A percentile compares a stretch with the other conserved stretches of the same genome.
phyloP scores from a whole-genome alignment of 1,284 basidiomycete genomes.

The Naganishia sp. region DNA sequence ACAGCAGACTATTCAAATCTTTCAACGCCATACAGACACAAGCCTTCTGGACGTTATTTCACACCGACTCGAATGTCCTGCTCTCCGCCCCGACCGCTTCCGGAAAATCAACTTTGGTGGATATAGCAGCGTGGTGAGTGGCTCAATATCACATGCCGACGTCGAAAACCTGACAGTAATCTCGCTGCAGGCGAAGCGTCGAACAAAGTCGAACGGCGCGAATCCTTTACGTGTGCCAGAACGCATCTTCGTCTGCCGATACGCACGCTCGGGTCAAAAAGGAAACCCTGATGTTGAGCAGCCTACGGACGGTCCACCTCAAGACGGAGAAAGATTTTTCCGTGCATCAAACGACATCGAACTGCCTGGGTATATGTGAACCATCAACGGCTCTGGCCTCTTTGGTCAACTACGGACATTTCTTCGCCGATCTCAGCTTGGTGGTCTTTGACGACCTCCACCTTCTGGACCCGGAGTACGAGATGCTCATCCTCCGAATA shows the following conservation, averaged over 20 bases:
- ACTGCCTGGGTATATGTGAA: slow-evolving; percentile 50
- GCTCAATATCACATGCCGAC: background rate
- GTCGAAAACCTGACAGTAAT: background rate
- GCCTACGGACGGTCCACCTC: slow-evolving; percentile 32
- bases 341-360: slow-evolving; percentile 31
- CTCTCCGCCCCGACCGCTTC: slow-evolving; percentile 77
- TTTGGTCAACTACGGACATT: slow-evolving; percentile 36
- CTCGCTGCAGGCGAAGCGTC: slow-evolving; percentile 20
- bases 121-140: slow-evolving; percentile 69
- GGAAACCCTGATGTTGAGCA: slow-evolving; percentile 29
- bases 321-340: slow-evolving; percentile 40
- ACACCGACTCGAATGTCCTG: slow-evolving; percentile 71
- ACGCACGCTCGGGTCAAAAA: slow-evolving; percentile 45
- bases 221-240: slow-evolving; percentile 35
- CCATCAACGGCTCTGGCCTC: slow-evolving; percentile 47
- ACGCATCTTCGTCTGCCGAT: slow-evolving; percentile 48
- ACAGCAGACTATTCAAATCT: slow-evolving; percentile 58
- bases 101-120: slow-evolving; percentile 77
- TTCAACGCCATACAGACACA: slow-evolving; percentile 92
- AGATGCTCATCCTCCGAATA: slow-evolving; percentile 73
- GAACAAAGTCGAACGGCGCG: slow-evolving; percentile 16
- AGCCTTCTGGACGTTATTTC: slow-evolving; percentile 77
- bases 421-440: slow-evolving; percentile 61
- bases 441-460: slow-evolving; percentile 86
- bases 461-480: slow-evolving; percentile 77